phyloP scores from a whole-genome alignment of 2,329 filamentous ascomycete genomes.

The Claviceps pazoutovae region DNA sequence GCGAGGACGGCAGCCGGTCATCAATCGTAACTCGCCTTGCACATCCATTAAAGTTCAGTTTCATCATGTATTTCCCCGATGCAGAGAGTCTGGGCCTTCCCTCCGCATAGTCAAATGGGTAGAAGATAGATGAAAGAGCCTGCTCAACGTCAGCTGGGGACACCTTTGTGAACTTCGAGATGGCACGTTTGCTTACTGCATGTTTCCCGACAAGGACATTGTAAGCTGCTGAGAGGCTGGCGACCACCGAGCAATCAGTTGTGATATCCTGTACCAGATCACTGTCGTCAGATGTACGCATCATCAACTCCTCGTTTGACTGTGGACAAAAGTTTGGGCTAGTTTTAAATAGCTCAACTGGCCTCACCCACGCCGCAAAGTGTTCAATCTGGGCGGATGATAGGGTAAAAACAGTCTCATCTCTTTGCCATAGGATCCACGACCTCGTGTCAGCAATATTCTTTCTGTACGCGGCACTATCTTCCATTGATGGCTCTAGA shows the following conservation, averaged over 20 bases:
- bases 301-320: slow-evolving; percentile 29
- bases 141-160: slow-evolving; percentile 17
- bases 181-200: slow-evolving; percentile 35
- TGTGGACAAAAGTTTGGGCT: slow-evolving; percentile 13
- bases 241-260: slow-evolving; percentile 93
- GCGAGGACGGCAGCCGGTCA: slow-evolving; percentile 70
- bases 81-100: slow-evolving; percentile 49
- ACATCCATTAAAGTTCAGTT: slow-evolving; percentile 93
- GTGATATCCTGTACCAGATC: slow-evolving; percentile 93
- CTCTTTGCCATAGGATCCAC: slow-evolving; percentile 33
- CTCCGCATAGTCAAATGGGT: slow-evolving; percentile 53
- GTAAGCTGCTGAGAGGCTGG: slow-evolving; percentile 75
- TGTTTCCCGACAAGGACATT: slow-evolving; percentile 54
- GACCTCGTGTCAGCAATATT: not conserved
- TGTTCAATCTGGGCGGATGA: slow-evolving; percentile 60
- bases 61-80: slow-evolving; percentile 81
- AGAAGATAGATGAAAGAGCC: slow-evolving; percentile 59
- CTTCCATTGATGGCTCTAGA: not conserved
- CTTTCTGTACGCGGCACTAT: not conserved
- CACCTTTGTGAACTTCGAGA: not conserved
- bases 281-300: slow-evolving; percentile 43
- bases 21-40: slow-evolving; percentile 80
- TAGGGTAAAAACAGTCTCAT: slow-evolving; percentile 54
- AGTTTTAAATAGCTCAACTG: slow-evolving; percentile 43
- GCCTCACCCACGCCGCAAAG: slow-evolving; percentile 76